phyloP scores from a whole-genome alignment of 768 basidiomycete genomes.

The Phylloporus sp. region DNA sequence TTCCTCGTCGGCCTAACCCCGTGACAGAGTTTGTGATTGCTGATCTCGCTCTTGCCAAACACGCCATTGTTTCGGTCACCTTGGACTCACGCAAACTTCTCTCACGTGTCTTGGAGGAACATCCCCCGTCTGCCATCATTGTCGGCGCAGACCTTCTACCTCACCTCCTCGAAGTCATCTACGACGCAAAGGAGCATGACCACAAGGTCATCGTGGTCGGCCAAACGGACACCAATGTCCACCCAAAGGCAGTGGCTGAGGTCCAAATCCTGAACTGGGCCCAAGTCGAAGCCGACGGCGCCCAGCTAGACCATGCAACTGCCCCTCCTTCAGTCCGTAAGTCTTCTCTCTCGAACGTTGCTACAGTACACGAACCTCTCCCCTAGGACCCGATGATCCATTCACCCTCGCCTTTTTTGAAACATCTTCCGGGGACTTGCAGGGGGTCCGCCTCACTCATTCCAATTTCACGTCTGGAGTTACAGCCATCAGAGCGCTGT shows the following conservation, averaged over 20 bases:
- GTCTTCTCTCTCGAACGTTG: slow-evolving; percentile 20
- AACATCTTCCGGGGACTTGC: slow-evolving; percentile 47
- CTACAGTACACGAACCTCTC: slow-evolving; percentile 1
- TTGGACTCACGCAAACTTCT: slow-evolving; percentile 59
- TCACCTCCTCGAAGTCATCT: slow-evolving; percentile 66
- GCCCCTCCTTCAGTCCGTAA: slow-evolving; percentile 50
- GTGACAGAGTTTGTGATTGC: slow-evolving; percentile 68
- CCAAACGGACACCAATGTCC: slow-evolving; percentile 44
- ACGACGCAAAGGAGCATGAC: slow-evolving; percentile 51
- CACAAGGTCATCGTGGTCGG: slow-evolving; percentile 72
- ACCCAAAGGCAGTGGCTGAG: slow-evolving; percentile 47
- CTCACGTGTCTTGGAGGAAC: slow-evolving; percentile 56
- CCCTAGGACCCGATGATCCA: slow-evolving; percentile 45
- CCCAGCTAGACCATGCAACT: slow-evolving; percentile 40
- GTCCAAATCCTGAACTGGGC: slow-evolving; percentile 62
- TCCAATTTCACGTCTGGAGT: slow-evolving; percentile 87
- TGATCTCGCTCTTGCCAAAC: slow-evolving; percentile 73
- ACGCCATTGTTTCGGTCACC: slow-evolving; percentile 66
- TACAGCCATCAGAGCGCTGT: slow-evolving; percentile 69
- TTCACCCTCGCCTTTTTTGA: slow-evolving; percentile 68
- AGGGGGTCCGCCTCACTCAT: slow-evolving; percentile 70
- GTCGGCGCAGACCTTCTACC: slow-evolving; percentile 64
- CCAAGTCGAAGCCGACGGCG: slow-evolving; percentile 68
- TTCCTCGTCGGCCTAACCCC: not conserved
- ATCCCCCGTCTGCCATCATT: slow-evolving; percentile 72